A percentile compares a stretch with the other conserved stretches of the same genome.
These are phyloP conservation scores for Pseudoturritis turrita DNA, from an alignment of 345 rosid species.

Conservation along the genomic window DNA sequence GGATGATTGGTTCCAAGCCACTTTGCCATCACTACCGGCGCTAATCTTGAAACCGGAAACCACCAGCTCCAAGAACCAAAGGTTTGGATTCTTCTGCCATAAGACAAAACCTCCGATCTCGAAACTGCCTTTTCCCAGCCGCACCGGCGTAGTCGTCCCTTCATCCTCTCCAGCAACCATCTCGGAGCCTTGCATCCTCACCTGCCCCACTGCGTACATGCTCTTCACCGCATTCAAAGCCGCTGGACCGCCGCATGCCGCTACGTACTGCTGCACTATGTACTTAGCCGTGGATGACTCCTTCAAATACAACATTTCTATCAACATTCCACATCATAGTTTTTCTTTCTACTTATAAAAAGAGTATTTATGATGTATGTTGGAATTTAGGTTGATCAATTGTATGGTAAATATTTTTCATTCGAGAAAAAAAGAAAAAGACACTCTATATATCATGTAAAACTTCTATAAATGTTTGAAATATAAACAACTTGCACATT, in stretches of 20 bases:
- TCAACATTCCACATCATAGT: not conserved
- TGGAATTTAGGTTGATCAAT: not conserved
- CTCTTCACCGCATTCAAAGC: constrained; percentile 55
- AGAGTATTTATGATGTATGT: not conserved
- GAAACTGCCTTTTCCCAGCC: constrained; percentile 35
- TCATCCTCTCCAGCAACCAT: constrained; percentile 59
- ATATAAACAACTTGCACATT: not conserved
- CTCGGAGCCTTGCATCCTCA: constrained; percentile 75
- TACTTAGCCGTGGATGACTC: constrained; percentile 84
- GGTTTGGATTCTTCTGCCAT: constrained; percentile 90
- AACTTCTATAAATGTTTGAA: not conserved
- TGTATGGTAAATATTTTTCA: not conserved
- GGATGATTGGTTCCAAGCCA: constrained; percentile 89
- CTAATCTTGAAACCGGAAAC: constrained; percentile 85
- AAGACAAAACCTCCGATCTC: constrained; percentile 89
- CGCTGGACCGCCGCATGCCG: constrained; percentile 71
- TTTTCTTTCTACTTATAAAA: not conserved
- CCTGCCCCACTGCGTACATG: constrained; percentile 91
- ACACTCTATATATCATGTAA: no score
- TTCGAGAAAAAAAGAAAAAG: not conserved
- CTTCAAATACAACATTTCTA: constrained; percentile 29
- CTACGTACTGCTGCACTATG: constrained; percentile 79
- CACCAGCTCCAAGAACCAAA: constrained; percentile 79
- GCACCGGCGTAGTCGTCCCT: constrained; percentile 32
- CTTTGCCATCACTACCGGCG: constrained; percentile 88